Conservation (phyloP, 169 alveolate species). For the Plasmodium sp. region DNA sequence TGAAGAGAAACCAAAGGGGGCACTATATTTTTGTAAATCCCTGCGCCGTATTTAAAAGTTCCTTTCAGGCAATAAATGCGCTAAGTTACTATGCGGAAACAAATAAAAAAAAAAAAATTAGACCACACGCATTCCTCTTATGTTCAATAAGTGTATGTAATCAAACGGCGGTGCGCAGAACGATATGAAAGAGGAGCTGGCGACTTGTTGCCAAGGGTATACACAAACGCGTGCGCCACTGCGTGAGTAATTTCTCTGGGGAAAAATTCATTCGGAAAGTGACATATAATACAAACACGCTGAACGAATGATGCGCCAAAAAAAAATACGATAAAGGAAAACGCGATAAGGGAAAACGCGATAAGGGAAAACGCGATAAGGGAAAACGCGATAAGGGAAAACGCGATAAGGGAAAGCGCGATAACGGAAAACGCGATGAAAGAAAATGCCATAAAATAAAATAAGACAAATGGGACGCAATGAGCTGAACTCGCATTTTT, state of each 20-base stretch:
- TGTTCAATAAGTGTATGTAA: not conserved
- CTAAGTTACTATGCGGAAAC: not conserved
- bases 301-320: not conserved
- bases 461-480: slow-evolving; percentile 10
- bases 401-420: not conserved
- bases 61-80: not conserved
- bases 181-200: not conserved
- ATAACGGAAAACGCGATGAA: not conserved
- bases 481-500: not conserved
- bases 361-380: not conserved
- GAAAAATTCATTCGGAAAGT: not conserved
- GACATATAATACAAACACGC: slow-evolving; percentile 1
- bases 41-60: not conserved
- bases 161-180: not conserved
- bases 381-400: not conserved
- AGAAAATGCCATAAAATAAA: not conserved
- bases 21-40: not conserved
- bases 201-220: not conserved
- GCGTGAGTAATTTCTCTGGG: not conserved
- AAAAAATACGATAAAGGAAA: not conserved
- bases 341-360: not conserved
- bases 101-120: not conserved
- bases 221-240: not conserved
- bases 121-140: not conserved
- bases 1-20: not conserved